These are phyloP conservation scores for Emericellopsis cladophorae DNA, from an alignment of 2,329 filamentous ascomycete species.

Conservation along the genomic window DNA sequence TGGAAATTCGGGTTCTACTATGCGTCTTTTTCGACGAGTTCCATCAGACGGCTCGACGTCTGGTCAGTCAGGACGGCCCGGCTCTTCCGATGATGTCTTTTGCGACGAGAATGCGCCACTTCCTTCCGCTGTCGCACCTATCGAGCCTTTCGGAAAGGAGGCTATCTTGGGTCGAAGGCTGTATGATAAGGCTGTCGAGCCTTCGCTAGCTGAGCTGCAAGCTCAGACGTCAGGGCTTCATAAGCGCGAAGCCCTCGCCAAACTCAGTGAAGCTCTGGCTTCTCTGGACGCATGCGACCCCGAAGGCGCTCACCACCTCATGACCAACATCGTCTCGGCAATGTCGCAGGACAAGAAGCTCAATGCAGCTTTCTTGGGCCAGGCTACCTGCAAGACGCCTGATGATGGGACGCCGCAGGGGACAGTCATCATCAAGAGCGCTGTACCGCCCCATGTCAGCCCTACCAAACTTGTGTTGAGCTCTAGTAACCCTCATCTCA, in stretches of 20 bases:
- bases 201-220: slow-evolving; percentile 72
- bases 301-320: slow-evolving; percentile 76
- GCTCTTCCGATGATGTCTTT: slow-evolving; percentile 26
- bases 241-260: slow-evolving; percentile 74
- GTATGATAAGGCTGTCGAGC: slow-evolving; percentile 72
- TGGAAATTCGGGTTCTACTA: slow-evolving; percentile 84
- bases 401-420: slow-evolving; percentile 34
- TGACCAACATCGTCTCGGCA: slow-evolving; percentile 65
- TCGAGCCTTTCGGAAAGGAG: slow-evolving; percentile 62
- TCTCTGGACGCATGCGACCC: slow-evolving; percentile 78
- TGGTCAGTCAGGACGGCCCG: slow-evolving; percentile 20
- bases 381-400: slow-evolving; percentile 24
- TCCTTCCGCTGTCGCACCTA: slow-evolving; percentile 27
- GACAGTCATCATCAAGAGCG: slow-evolving; percentile 45
- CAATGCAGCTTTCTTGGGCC: slow-evolving; percentile 30
- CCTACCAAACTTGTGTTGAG: slow-evolving; percentile 61
- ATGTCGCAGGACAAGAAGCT: slow-evolving; percentile 60
- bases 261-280: slow-evolving; percentile 75
- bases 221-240: slow-evolving; percentile 56
- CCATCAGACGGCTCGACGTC: slow-evolving; percentile 52
- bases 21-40: slow-evolving; percentile 81
- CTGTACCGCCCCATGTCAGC: slow-evolving; percentile 25
- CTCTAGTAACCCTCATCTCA: slow-evolving; percentile 74
- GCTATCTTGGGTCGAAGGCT: slow-evolving; percentile 68
- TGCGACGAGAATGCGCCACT: slow-evolving; percentile 55